Evolutionary conservation across 2,329 filamentous ascomycete species (phyloP).

Genomic region (Neopestalotiopsis sp.): DNA sequence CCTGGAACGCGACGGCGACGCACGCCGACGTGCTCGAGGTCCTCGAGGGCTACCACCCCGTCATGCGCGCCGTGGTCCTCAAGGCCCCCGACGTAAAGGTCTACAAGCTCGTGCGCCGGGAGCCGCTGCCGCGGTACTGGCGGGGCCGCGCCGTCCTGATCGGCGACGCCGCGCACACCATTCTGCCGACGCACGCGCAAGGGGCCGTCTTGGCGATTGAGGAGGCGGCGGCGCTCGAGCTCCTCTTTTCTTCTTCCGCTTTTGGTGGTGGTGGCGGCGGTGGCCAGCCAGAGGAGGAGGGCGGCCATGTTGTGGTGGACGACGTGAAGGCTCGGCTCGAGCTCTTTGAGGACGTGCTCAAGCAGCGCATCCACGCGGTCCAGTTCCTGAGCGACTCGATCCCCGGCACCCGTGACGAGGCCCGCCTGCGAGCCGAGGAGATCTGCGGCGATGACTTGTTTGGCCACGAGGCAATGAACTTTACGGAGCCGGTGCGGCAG

Average conservation of each 20-base stretch:
- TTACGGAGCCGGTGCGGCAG: constrained; percentile 20
- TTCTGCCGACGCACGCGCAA: constrained; percentile 24
- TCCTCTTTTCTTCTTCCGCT: constrained; percentile 8
- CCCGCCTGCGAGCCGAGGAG: constrained; percentile 21
- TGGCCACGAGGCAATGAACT: constrained; percentile 15
- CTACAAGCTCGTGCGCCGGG: constrained; percentile 20
- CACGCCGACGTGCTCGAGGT: constrained; percentile 18
- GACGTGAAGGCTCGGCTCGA: not conserved
- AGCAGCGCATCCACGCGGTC: constrained; percentile 23
- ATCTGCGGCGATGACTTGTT: constrained; percentile 19
- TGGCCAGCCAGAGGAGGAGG: not conserved
- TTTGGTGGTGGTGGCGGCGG: not conserved
- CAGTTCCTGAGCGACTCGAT: constrained; percentile 22
- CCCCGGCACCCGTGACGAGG: constrained; percentile 18
- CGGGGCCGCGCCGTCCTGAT: constrained; percentile 23
- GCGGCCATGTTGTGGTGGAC: too few relatives aligned
- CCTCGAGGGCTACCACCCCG: constrained; percentile 19
- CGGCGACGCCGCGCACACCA: constrained; percentile 23
- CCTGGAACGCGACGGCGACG: constrained; percentile 20
- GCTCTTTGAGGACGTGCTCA: constrained; percentile 21
- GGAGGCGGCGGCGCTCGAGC: constrained; percentile 22
- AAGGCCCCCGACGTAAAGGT: constrained; percentile 21
- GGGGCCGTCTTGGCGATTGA: constrained; percentile 22
- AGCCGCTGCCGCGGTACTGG: constrained; percentile 18
- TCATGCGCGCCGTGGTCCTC: constrained; percentile 18